Base-by-base conservation (phyloP, 768 basidiomycete species). In the Candolleomyces efflorescens region DNA sequence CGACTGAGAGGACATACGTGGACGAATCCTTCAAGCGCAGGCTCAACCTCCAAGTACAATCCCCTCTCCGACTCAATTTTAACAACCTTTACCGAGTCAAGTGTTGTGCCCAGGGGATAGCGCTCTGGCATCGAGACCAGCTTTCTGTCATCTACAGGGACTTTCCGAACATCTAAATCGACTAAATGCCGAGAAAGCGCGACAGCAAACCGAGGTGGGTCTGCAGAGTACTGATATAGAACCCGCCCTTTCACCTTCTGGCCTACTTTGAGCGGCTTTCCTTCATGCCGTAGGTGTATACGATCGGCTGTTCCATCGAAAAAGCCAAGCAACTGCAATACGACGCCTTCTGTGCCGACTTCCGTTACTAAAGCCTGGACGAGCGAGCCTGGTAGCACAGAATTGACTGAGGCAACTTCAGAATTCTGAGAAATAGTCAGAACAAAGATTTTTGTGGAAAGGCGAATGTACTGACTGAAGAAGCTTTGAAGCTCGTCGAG, bases 271-370 rank as follows among this genome's bases (percentile, higher is more conserved):
- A 79, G 82, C 11, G 71, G 65, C 53, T 78, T 76, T 70, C 73
- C 41, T 37, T 78, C 76, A 12, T 74, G 73, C 20, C 69, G 79
- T 13, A 96, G 73, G 71, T 98, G 96, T 57, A 88, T 81, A 37
- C 84, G 78, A 66, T 97, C 94, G 23, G 90, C 78, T 0, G 93
- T 96, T 32, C 94, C 96, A 38, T 92, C 88, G 71, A 94, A 98
- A 70, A 89, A 95, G 0, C 93, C 94, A 23, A 95, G 80, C 17
- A 98, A 77, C 71, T 96, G 95, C 27, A 98, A 74, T 68, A 90
- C 91, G 36, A 98, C 73, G 17, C 97, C 97, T 23, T 73, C 78
- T 15, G 86, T 76, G 43, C 85, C 77, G 20, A 89, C 79, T 18
- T 85, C 83, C 2, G 94, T 97, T 56, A 99, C 80, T 39, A 96